Base-by-base conservation (phyloP, 345 rosid genomes). In the Salix arbutifolia region DNA sequence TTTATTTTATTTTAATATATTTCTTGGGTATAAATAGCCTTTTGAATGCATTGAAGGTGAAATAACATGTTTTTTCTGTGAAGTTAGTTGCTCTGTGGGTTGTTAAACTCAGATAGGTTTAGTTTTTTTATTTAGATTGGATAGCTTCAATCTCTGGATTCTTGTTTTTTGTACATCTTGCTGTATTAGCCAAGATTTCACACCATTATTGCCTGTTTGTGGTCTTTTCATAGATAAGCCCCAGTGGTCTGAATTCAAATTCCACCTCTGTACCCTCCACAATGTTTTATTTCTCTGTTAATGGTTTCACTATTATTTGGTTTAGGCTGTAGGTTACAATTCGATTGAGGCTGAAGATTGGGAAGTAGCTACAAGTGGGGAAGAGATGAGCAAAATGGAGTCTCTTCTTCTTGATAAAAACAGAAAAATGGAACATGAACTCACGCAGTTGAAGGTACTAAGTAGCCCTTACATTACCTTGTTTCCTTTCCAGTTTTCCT, bases 341-440 rank as follows among this genome's bases (percentile, higher is more conserved):
- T 93, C 97, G 61, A 92, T 92, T 78, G 99, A 96, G 84, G 99
- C 97, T 78, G 99, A 96, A 86, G 97, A 96, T 82, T 96, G 98
- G 99, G 99, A 96, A 81, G 94, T 79, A 56, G 99, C 99, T 74
- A 91, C 99, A 67, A 81, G 85, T 50, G 94, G 94, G 74, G 95
- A 93, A 81, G 99, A 93, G 88, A 96, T 93, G 97, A 93, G 97
- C 91, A 92, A 89, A 87, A 91, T 96, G 99, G 99, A 96, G 83
- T 92, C 91, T 70, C 98, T 96, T 82, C 97, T 96, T 80, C 99
- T 96, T 70, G 99, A 96, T 83, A 96, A 96, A 89, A 96, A 93
- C 83, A 86, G 90, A 77, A 96, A 88, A 86, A 91, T 96, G 97
- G 99, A 96, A 77, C 99, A 96, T 79, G 94, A 96, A 80, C 91